phyloP scores from a whole-genome alignment of 1,139 yeast species.

The Pichia sp. region DNA sequence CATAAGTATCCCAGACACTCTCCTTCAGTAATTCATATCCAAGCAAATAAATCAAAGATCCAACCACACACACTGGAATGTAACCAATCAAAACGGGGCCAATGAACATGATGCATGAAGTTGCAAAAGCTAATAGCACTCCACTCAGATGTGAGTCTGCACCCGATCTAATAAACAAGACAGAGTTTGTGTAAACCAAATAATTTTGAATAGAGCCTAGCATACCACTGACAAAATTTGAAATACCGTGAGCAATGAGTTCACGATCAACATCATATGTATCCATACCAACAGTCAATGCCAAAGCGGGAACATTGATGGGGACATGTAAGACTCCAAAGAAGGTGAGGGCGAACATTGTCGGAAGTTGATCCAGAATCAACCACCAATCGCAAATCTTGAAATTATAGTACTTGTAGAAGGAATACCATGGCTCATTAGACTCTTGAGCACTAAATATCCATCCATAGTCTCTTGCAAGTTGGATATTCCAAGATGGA shows the following conservation, averaged over 20 bases:
- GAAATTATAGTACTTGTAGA: slow-evolving; percentile 69
- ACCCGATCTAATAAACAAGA: slow-evolving; percentile 86
- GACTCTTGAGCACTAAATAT: slow-evolving; percentile 61
- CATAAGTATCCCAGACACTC: slow-evolving; percentile 78
- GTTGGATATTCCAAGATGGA: slow-evolving; percentile 56
- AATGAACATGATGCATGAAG: slow-evolving; percentile 69
- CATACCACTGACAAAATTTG: slow-evolving; percentile 81
- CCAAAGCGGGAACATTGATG: slow-evolving; percentile 93
- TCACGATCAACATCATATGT: slow-evolving; percentile 88
- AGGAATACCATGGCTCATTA: slow-evolving; percentile 81
- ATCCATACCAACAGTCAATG: slow-evolving; percentile 83
- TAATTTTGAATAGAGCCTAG: slow-evolving; percentile 90
- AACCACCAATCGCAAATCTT: slow-evolving; percentile 65
- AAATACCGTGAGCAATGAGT: slow-evolving; percentile 88
- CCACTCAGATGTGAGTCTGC: slow-evolving; percentile 90
- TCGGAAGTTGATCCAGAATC: slow-evolving; percentile 66
- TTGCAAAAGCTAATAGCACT: slow-evolving; percentile 72
- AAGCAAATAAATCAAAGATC: slow-evolving; percentile 77
- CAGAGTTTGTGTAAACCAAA: slow-evolving; percentile 89
- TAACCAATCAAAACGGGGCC: slow-evolving; percentile 93
- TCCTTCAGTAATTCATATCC: slow-evolving; percentile 89
- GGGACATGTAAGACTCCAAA: slow-evolving; percentile 96
- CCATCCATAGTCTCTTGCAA: slow-evolving; percentile 75
- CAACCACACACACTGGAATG: slow-evolving; percentile 94
- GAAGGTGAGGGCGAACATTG: slow-evolving; percentile 92